These are phyloP conservation scores for Lineolata rhizophorae DNA, from an alignment of 495 filamentous ascomycete genomes.

Conservation along the genomic window DNA sequence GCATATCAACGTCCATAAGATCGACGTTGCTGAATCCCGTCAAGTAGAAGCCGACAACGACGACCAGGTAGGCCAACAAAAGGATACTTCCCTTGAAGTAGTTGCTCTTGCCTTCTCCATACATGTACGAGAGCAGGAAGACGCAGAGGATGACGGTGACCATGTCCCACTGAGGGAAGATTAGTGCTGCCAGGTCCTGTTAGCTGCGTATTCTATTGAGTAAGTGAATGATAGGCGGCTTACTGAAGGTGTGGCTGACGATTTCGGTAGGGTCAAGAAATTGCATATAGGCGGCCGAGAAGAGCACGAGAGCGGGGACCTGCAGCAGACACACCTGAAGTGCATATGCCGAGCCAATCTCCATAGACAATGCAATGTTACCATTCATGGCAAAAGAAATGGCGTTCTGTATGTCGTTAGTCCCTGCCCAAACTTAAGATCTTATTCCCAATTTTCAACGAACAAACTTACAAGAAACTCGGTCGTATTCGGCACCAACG, in stretches of 20 bases:
- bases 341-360: constrained; percentile 94
- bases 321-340: constrained; percentile 95
- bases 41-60: constrained; percentile 80
- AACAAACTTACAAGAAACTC: constrained; percentile 63
- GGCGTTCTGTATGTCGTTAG: constrained; percentile 50
- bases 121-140: constrained; percentile 91
- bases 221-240: constrained; percentile 6
- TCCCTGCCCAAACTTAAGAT: neutral
- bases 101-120: constrained; percentile 92
- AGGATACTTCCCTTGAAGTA: constrained; percentile 90
- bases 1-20: constrained; percentile 23
- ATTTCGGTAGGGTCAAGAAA: constrained; percentile 34
- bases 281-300: constrained; percentile 42
- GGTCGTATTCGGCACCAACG: constrained; percentile 91
- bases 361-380: constrained; percentile 98
- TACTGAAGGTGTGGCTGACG: constrained; percentile 59
- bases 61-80: constrained; percentile 80
- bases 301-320: constrained; percentile 81
- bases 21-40: constrained; percentile 48
- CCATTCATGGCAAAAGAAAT: constrained; percentile 99
- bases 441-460: neutral
- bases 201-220: constrained; percentile 2
- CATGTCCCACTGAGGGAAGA: constrained; percentile 99
- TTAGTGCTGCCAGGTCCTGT: constrained; percentile 30
- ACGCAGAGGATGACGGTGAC: constrained; percentile 94